Evolutionary conservation across 2,329 filamentous ascomycete genomes (phyloP), one percentile per base, ranked within the genome.

Genomic region (Trichoderma breve): DNA sequence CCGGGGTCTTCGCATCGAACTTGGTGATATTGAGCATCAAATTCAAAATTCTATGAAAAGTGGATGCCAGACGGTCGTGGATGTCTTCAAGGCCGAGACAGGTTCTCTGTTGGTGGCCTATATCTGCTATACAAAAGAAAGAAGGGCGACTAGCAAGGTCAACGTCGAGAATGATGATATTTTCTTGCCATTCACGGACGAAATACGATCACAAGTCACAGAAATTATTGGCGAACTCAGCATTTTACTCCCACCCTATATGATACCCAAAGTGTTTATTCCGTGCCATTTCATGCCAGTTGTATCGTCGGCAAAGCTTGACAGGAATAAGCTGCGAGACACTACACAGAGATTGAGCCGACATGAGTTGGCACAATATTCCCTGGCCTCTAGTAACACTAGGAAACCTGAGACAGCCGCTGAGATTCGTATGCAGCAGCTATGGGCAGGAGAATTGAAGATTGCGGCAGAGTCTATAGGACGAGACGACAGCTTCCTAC

Each of bases 381-480:
- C 69, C 3, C 61, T 71, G 7, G 15, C 15, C 1, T 11, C 51
- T 4, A 30, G 6, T n/a, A 43, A 65, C 21, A 32, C 18, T 6
- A 24, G 53, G 9, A 57, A 18, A n/a, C 72, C 70, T 7, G 34
- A 51, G 9, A 71, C 67, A 3, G 32, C 26, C 4, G 57, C 51
- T 12, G 72, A 73, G 30, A 9, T 47, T 18, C 70, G 36, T 1
- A 53, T 73, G 28, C 72, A 72, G n/a, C 11, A 32, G 12, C 11
- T 73, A 26, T 73, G 72, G 72, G 64, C 70, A 4, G 26, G 34
- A 7, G 51, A 53, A 12, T 24, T 72, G 6, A 72, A 57, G 11
- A 61, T 70, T 21, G 30, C 70, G 6, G 14, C 51, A 18, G 51
- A 71, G 1, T 53, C 51, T 0, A 82, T 85, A 26, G 79, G 80